phyloP scores from a whole-genome alignment of 352 stramenopile species.

The Phytopythium sindhum region DNA sequence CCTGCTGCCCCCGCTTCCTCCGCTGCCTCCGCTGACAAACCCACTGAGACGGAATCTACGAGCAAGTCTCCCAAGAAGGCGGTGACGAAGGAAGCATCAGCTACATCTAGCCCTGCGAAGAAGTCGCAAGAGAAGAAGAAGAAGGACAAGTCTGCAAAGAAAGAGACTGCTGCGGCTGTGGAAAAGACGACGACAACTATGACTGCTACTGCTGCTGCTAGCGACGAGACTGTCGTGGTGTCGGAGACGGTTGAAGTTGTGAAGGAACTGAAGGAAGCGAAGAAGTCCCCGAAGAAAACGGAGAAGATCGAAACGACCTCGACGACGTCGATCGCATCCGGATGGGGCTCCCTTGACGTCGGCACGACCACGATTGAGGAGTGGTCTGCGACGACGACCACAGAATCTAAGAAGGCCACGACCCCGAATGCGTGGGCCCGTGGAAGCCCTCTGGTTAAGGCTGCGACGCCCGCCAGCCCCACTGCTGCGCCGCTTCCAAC shows the following conservation, averaged over 20 bases:
- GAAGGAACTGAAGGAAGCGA: slow-evolving; percentile 34
- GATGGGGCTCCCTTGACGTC: slow-evolving; percentile 70
- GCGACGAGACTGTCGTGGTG: slow-evolving; percentile 15
- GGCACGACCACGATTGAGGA: slow-evolving; percentile 55
- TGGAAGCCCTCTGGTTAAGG: slow-evolving; percentile 50
- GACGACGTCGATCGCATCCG: slow-evolving; percentile 38
- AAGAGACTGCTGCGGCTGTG: background rate
- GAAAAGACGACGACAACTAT: background rate
- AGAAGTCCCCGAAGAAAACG: slow-evolving; percentile 26
- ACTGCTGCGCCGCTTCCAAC: slow-evolving; percentile 33
- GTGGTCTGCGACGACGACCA: slow-evolving; percentile 45
- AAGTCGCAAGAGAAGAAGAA: slow-evolving; percentile 41
- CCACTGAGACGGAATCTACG: background rate
- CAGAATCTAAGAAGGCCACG: slow-evolving; percentile 44
- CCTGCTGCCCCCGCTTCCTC: too few species aligned
- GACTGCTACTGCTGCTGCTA: slow-evolving; percentile 5
- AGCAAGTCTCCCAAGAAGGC: slow-evolving; percentile 2
- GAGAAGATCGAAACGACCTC: slow-evolving; percentile 17
- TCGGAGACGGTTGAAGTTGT: slow-evolving; percentile 19
- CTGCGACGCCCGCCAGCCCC: slow-evolving; percentile 23
- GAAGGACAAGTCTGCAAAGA: slow-evolving; percentile 31
- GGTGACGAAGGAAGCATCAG: background rate
- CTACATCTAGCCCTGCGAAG: slow-evolving; percentile 38
- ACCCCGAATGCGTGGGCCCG: slow-evolving; percentile 68
- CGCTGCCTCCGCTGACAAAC: background rate